Conservation (phyloP, 306 rosid genomes). For the Medicago lupulina region DNA sequence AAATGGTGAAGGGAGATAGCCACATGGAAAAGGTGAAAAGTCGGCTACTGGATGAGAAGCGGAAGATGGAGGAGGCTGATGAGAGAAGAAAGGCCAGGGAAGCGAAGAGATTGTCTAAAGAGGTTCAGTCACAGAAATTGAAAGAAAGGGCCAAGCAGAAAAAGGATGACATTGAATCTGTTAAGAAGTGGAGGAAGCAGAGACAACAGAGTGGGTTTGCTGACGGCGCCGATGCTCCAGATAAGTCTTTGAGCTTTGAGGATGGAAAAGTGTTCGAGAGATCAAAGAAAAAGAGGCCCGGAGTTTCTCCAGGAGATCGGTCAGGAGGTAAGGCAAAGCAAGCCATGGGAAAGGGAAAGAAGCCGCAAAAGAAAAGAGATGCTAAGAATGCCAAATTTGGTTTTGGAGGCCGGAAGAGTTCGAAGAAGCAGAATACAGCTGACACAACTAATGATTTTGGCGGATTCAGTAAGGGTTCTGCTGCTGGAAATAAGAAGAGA, state of each 20-base stretch:
- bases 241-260: slow-evolving; percentile 58
- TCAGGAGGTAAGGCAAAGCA: slow-evolving; percentile 75
- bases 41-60: slow-evolving; percentile 70
- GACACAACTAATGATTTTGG: slow-evolving; percentile 66
- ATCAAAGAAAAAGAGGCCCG: slow-evolving; percentile 74
- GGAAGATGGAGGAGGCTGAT: slow-evolving; percentile 82
- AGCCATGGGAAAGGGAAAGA: slow-evolving; percentile 52
- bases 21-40: slow-evolving; percentile 90
- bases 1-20: slow-evolving; percentile 86
- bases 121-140: slow-evolving; percentile 78
- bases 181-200: slow-evolving; percentile 97
- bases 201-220: slow-evolving; percentile 90
- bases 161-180: slow-evolving; percentile 85
- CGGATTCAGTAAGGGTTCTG: slow-evolving; percentile 48
- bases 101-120: slow-evolving; percentile 76
- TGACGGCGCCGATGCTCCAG: slow-evolving; percentile 48
- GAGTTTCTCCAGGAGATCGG: slow-evolving; percentile 77
- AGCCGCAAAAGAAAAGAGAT: slow-evolving; percentile 59
- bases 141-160: slow-evolving; percentile 93
- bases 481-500: slow-evolving; percentile 56
- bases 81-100: slow-evolving; percentile 91
- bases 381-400: slow-evolving; percentile 74
- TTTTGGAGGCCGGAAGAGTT: slow-evolving; percentile 77
- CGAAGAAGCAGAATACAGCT: slow-evolving; percentile 72
- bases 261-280: slow-evolving; percentile 77